A percentile compares a stretch with the other conserved stretches of the same genome.
These are phyloP conservation scores for Cnidoscolus chayamansa DNA, from an alignment of 441 rosid species.

Conservation along the genomic window DNA sequence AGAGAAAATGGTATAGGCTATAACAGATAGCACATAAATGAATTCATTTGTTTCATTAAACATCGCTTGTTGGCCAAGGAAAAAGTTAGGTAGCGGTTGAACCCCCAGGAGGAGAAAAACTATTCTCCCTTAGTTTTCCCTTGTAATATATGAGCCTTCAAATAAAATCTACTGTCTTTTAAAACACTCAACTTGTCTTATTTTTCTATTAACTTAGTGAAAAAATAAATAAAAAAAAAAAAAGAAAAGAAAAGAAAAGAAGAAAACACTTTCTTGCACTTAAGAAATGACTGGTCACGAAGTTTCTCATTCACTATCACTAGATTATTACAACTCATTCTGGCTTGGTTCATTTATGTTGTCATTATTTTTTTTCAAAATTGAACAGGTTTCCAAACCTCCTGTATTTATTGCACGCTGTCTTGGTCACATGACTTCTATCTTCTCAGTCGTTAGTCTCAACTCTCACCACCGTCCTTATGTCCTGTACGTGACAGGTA, in stretches of 20 bases:
- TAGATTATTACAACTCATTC: constrained; percentile 17
- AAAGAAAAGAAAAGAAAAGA: neutral
- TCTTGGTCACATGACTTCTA: constrained; percentile 20
- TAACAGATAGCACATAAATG: constrained; percentile 19
- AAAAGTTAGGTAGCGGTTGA: constrained; percentile 79
- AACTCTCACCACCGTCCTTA: neutral
- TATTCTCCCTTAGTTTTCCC: constrained; percentile 17
- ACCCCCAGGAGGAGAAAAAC: constrained; percentile 42
- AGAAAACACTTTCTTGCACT: constrained; percentile 18
- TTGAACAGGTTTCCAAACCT: constrained; percentile 12
- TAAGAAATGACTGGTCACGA: neutral
- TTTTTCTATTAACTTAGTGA: no score
- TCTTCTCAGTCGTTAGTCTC: neutral
- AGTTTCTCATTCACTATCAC: constrained; percentile 35
- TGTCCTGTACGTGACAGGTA: neutral
- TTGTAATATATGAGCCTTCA: neutral
- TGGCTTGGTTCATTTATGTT: constrained; percentile 24
- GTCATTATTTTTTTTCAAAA: constrained; percentile 21
- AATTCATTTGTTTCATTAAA: constrained; percentile 37
- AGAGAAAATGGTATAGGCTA: constrained; percentile 2
- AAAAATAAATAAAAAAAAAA: no score
- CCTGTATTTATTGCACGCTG: constrained; percentile 29
- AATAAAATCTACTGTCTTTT: neutral
- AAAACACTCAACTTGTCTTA: neutral
- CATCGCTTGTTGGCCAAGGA: constrained; percentile 43